Base-by-base conservation (phyloP, 805 yeast species). In the Starmerella riodocensis region DNA sequence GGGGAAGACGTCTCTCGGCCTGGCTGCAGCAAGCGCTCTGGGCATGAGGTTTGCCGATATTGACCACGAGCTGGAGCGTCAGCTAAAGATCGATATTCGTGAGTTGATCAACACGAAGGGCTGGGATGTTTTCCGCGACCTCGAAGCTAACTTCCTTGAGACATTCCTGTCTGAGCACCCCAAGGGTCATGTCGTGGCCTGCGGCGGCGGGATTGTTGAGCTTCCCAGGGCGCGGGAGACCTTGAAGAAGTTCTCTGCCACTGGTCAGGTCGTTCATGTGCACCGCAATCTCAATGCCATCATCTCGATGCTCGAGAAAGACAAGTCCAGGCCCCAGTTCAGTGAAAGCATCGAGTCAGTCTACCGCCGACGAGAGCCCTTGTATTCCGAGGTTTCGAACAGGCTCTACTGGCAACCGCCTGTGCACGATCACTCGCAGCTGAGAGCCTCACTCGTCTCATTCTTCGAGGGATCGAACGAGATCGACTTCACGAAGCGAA, bases 191-290 rank as follows among this genome's bases (percentile, higher is more conserved):
- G 80, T 88, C 18, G 69, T 88, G 39, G 82, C 97, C 0, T 82
- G 95, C 36, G 99, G 99, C 25, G 99, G 99, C 32, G 99, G 99
- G 8, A 67, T 91, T 44, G 93, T 91, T 21, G 97, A 88, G 60
- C 70, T 70, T 29, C 67, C 67, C 6, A 69, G 59, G n/a, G 74
- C 93, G 4, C 71, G 96, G 51, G 66, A 66, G 9, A 48, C 73
- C 6, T 65, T 91, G 57, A 69, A 75, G 50, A 56, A 65, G 6
- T 80, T 74, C 57, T 53, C 58, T 29, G 59, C 61, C 6, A 52
- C 62, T 18, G 81, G 80, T 20, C 69, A 81, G 47, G 97, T 91
- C 11, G 65, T 91, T 40, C 96, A 91, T 53, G 67, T 91, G 43
- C 96, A 88, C 58, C 77, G 99, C 49, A 81, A 82, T 52, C 70